Conservation (phyloP, 2,329 filamentous ascomycete species). For the Escovopsis weberi region DNA sequence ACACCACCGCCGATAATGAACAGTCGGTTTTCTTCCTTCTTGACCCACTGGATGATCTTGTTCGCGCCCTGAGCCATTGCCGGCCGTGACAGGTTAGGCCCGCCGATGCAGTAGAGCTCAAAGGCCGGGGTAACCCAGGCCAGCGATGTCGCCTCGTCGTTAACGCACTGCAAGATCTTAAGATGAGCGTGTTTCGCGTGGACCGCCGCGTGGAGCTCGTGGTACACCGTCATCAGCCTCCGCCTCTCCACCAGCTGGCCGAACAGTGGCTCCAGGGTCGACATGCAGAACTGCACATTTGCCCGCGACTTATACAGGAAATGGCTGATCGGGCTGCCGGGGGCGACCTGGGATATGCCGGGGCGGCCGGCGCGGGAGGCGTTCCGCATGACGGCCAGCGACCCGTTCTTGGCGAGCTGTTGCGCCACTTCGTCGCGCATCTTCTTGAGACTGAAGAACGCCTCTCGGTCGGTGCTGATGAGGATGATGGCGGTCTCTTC, state of each 20-base stretch:
- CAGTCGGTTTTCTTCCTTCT: slow-evolving; percentile 78
- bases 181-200: slow-evolving; percentile 73
- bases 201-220: slow-evolving; percentile 68
- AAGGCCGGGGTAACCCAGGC: slow-evolving; percentile 87
- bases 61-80: slow-evolving; percentile 76
- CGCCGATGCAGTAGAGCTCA: slow-evolving; percentile 90
- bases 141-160: slow-evolving; percentile 61
- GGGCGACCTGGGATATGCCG: slow-evolving; percentile 57
- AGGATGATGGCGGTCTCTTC: slow-evolving; percentile 83
- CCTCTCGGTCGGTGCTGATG: slow-evolving; percentile 84
- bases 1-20: slow-evolving; percentile 98
- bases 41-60: slow-evolving; percentile 80
- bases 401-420: slow-evolving; percentile 63
- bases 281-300: slow-evolving; percentile 94
- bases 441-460: slow-evolving; percentile 76
- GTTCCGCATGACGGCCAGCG: slow-evolving; percentile 57
- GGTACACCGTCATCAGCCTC: slow-evolving; percentile 71
- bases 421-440: slow-evolving; percentile 49
- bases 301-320: slow-evolving; percentile 91
- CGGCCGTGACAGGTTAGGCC: slow-evolving; percentile 48
- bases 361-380: slow-evolving; percentile 61
- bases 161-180: slow-evolving; percentile 71
- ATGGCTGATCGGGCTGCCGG: slow-evolving; percentile 69
- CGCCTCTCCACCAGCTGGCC: slow-evolving; percentile 41
- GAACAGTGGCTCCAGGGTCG: slow-evolving; percentile 61